Conservation (phyloP, 495 filamentous ascomycete species). For the Niebla homalea region DNA sequence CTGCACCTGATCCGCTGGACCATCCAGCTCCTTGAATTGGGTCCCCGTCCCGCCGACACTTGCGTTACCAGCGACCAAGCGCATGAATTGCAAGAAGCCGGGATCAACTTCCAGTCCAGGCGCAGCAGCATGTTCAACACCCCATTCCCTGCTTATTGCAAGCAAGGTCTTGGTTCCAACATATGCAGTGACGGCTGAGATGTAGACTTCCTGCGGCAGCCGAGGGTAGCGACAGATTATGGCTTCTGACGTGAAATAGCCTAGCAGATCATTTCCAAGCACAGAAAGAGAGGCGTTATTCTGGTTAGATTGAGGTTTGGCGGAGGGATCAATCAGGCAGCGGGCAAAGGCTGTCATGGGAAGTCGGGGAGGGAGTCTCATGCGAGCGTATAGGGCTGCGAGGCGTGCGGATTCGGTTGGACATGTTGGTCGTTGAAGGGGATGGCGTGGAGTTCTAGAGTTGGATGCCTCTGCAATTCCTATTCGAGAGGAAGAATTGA, state of each 20-base stretch:
- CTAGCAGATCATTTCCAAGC: constrained; percentile 68
- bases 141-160: constrained; percentile 68
- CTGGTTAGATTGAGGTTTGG: constrained; percentile 59
- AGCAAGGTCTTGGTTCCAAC: constrained; percentile 57
- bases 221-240: constrained; percentile 80
- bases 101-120: constrained; percentile 88
- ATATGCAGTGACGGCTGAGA: constrained; percentile 72
- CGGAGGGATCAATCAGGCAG: constrained; percentile 69
- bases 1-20: constrained; percentile 20
- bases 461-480: not conserved
- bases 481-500: constrained; percentile 1
- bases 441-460: constrained; percentile 34
- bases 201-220: constrained; percentile 69
- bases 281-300: constrained; percentile 73
- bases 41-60: constrained; percentile 25
- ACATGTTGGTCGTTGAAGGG: constrained; percentile 53
- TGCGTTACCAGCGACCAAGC: constrained; percentile 43
- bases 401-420: constrained; percentile 65
- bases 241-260: constrained; percentile 77
- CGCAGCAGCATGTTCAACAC: constrained; percentile 67
- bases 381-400: constrained; percentile 81
- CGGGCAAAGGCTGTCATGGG: constrained; percentile 79
- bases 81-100: constrained; percentile 72
- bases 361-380: constrained; percentile 66
- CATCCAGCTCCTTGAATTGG: constrained; percentile 20